These are phyloP conservation scores for Hypsizygus ulmarius DNA, from an alignment of 1,284 basidiomycete genomes.

Conservation along the genomic window DNA sequence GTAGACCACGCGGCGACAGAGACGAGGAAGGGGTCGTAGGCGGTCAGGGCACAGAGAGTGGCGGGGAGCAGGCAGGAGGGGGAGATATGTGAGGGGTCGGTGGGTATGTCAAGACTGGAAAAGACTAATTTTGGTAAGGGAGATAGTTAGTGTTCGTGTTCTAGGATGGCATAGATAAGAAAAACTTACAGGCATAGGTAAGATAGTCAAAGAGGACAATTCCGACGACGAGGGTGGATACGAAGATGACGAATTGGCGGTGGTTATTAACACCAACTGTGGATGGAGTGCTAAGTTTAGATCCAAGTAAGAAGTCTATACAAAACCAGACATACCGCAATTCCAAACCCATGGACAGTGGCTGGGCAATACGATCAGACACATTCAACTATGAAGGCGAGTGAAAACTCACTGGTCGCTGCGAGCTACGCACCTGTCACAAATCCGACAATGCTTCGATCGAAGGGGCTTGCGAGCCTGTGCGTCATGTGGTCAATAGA, in stretches of 20 bases:
- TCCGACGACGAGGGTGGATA: constrained; percentile 80
- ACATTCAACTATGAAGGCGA: constrained; percentile 1
- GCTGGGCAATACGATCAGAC: constrained; percentile 37
- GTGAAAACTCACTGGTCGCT: constrained; percentile 79
- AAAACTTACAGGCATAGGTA: constrained; percentile 70
- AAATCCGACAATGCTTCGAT: constrained; percentile 93
- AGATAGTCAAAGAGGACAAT: constrained; percentile 83
- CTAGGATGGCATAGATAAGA: constrained; percentile 1
- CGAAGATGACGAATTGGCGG: constrained; percentile 91
- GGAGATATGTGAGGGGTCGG: constrained; percentile 43
- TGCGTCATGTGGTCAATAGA: constrained; percentile 3
- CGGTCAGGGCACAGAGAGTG: constrained; percentile 67
- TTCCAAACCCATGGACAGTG: constrained; percentile 99
- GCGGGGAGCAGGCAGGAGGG: constrained; percentile 68
- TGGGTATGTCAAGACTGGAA: constrained; percentile 38
- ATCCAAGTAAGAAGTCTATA: background rate
- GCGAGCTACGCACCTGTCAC: constrained; percentile 85
- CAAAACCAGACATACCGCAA: constrained; percentile 64
- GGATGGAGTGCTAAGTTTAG: constrained; percentile 6
- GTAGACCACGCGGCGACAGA: constrained; percentile 81
- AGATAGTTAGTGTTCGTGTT: background rate
- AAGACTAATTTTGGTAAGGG: constrained; percentile 44
- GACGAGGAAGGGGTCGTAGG: constrained; percentile 83
- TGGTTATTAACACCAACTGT: constrained; percentile 94
- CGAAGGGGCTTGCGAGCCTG: constrained; percentile 87